phyloP scores from a whole-genome alignment of 2,329 filamentous ascomycete genomes.

The Fusarium algeriense region DNA sequence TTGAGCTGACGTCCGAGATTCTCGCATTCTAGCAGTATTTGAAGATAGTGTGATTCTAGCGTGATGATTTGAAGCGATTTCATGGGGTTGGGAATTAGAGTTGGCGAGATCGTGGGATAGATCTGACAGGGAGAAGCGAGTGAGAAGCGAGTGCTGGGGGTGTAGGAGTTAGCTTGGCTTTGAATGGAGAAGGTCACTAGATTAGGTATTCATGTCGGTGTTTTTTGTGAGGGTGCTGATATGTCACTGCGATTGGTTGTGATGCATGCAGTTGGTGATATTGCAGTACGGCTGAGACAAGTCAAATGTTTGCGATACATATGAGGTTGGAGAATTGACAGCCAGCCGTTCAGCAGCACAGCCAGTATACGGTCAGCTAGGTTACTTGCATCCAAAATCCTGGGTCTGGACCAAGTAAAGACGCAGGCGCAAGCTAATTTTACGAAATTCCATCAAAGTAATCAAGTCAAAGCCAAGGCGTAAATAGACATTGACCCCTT shows the following conservation, averaged over 20 bases:
- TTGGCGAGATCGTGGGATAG: conserved; percentile 5
- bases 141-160: conserved; percentile 9
- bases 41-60: not conserved
- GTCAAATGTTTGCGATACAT: not conserved
- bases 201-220: not conserved
- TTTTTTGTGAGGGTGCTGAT: not conserved
- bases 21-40: not conserved
- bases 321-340: not conserved
- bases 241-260: not conserved
- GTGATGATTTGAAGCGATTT: not conserved
- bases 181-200: not conserved
- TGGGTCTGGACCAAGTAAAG: not conserved
- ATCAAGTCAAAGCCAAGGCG: not conserved
- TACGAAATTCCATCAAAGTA: not conserved
- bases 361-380: not conserved
- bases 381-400: not conserved
- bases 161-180: not conserved
- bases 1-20: not conserved
- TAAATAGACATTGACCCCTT: not conserved
- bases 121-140: conserved; percentile 8
- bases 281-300: conserved; percentile 12
- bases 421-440: not conserved
- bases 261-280: not conserved
- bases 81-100: not conserved
- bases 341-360: not conserved